Evolutionary conservation across 2,329 filamentous ascomycete species (phyloP).

Genomic region (Raffaelea albimanens): DNA sequence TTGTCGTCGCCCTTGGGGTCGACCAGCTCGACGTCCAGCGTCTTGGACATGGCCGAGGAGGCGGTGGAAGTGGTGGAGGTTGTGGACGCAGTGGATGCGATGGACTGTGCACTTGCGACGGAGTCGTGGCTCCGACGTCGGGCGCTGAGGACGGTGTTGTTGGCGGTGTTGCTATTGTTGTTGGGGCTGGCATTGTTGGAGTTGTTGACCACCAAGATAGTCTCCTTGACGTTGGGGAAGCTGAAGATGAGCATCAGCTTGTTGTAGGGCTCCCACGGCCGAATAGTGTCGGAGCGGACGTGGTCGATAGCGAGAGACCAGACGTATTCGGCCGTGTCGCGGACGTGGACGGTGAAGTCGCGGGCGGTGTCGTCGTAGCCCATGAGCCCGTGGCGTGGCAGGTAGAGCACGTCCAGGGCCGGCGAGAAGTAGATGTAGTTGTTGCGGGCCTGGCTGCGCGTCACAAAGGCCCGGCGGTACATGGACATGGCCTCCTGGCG

Average conservation of each 20-base stretch:
- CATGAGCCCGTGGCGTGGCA: constrained; percentile 27
- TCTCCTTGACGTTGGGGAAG: constrained; percentile 28
- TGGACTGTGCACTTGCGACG: constrained; percentile 5
- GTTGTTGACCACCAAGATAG: constrained; percentile 23
- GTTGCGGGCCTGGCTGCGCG: constrained; percentile 17
- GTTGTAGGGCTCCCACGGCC: constrained; percentile 42
- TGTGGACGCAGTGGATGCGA: neutral
- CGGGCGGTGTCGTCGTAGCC: constrained; percentile 31
- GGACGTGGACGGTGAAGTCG: constrained; percentile 29
- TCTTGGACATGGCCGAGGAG: constrained; percentile 9
- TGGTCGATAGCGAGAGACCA: constrained; percentile 35
- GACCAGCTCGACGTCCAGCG: constrained; percentile 18
- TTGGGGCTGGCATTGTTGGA: neutral
- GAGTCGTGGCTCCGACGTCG: constrained; percentile 6
- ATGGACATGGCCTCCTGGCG: constrained; percentile 27
- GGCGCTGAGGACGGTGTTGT: neutral
- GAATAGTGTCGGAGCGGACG: constrained; percentile 30
- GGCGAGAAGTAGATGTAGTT: constrained; percentile 28
- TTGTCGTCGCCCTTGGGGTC: constrained; percentile 17
- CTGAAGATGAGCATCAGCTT: constrained; percentile 35
- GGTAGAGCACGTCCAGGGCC: constrained; percentile 26
- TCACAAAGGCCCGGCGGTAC: constrained; percentile 27
- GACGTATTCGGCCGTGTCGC: constrained; percentile 22
- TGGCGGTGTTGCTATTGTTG: neutral
- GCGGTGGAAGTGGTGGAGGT: neutral